A percentile compares a stretch with the other conserved stretches of the same genome.
phyloP scores from a whole-genome alignment of 2,329 filamentous ascomycete genomes.

The Helotiales sp. region DNA sequence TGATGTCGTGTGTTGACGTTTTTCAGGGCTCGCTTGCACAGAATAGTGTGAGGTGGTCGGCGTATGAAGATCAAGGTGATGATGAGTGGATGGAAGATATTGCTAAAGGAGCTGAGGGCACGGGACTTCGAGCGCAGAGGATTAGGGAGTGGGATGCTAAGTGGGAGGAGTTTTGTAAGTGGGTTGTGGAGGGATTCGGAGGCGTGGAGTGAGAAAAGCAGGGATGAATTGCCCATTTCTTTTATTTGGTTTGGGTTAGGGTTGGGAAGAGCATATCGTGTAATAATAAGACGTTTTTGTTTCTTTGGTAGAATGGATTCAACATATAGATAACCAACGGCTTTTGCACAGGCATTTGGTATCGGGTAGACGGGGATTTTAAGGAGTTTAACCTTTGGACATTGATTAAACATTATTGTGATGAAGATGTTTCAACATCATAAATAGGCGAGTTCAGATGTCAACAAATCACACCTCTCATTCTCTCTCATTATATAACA shows the following conservation, averaged over 20 bases:
- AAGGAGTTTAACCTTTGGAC: too few relatives aligned
- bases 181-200: conserved; percentile 76
- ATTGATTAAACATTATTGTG: too few relatives aligned
- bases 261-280: not conserved
- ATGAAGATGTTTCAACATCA: too few relatives aligned
- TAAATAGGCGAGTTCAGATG: too few relatives aligned
- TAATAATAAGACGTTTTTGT: too few relatives aligned
- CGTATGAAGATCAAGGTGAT: conserved; percentile 76
- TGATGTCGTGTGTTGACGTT: conserved; percentile 1
- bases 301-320: too few relatives aligned
- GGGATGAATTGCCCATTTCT: not conserved
- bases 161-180: conserved; percentile 88
- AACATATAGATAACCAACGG: too few relatives aligned
- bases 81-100: conserved; percentile 76
- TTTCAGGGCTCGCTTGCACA: conserved; percentile 65
- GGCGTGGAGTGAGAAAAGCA: not conserved
- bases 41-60: conserved; percentile 87
- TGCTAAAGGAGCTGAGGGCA: conserved; percentile 71
- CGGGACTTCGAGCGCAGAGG: conserved; percentile 69
- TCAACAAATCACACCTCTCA: too few relatives aligned
- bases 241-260: not conserved
- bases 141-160: conserved; percentile 77
- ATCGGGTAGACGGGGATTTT: too few relatives aligned
- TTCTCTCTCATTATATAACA: too few relatives aligned
- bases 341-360: too few relatives aligned